Conservation (phyloP, 352 stramenopile species). For the Pythium pectinolyticum region DNA sequence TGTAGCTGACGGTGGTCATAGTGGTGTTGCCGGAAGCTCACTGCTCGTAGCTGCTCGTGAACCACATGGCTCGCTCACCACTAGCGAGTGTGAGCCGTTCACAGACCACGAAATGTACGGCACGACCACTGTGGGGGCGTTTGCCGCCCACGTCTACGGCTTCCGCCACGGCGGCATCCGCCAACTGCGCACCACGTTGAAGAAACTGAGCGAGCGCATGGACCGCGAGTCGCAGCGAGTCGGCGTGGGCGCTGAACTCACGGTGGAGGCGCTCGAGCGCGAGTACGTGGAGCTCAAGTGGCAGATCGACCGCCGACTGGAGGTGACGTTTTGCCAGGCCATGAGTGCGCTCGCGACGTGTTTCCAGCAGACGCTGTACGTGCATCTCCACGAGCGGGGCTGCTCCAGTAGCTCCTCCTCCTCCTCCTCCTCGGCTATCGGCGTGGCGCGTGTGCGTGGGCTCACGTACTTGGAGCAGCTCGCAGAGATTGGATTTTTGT, state of each 20-base stretch:
- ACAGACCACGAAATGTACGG: slow-evolving; percentile 67
- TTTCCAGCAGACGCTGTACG: slow-evolving; percentile 84
- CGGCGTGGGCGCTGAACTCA: slow-evolving; percentile 65
- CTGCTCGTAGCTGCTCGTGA: background rate
- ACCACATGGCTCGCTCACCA: background rate
- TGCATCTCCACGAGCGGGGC: slow-evolving; percentile 57
- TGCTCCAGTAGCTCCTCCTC: slow-evolving; percentile 34
- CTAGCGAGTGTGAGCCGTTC: slow-evolving; percentile 35
- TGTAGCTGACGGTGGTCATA: no score
- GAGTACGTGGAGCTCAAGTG: slow-evolving; percentile 84
- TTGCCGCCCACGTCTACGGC: slow-evolving; percentile 82
- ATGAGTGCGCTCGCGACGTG: slow-evolving; percentile 83
- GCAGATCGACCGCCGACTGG: slow-evolving; percentile 79
- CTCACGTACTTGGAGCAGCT: slow-evolving; percentile 74
- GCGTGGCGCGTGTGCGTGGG: slow-evolving; percentile 32
- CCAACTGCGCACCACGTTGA: slow-evolving; percentile 69
- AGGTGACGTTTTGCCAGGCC: slow-evolving; percentile 81
- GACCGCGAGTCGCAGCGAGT: slow-evolving; percentile 55
- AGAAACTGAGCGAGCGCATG: slow-evolving; percentile 48
- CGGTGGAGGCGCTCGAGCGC: slow-evolving; percentile 67
- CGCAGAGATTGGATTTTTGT: slow-evolving; percentile 66
- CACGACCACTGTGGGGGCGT: slow-evolving; percentile 79
- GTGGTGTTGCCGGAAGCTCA: background rate
- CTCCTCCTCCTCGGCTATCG: no score
- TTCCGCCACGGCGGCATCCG: slow-evolving; percentile 78